Base-by-base conservation (phyloP, 306 rosid species). In the Pterocarpus macrocarpus region DNA sequence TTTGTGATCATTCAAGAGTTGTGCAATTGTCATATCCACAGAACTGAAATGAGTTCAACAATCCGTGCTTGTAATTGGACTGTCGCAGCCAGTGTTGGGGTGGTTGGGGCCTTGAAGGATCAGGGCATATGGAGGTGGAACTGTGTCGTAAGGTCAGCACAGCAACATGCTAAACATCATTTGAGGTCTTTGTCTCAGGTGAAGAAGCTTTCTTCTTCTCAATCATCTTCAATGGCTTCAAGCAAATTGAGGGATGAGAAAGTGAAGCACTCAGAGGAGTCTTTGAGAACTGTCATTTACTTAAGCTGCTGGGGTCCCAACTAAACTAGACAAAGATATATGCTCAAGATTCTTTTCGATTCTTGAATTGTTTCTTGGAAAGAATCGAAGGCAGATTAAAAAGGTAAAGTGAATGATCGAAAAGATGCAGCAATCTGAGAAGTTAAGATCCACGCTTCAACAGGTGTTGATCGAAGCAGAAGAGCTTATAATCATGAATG, bases 71-170 rank as follows among this genome's bases (percentile, higher is more conserved):
- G 89, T 84, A 52, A 16, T 2, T 80, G 85, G 87, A 55, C 33
- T 2, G 86, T 78, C 35, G 88, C 84, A 28, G 49, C 83, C 1
- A 81, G 83, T 67, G 81, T 85, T 50, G 88, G 83, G 35, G 81
- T 78, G 32, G 86, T 85, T 71, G 88, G 78, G 53, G 84, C 81
- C 8, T 71, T 85, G 87, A 86, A 88, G 75, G 90, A 91, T 52
- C 92, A 90, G 72, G 97, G 92, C 10, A 15, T 90, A 8, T 86
- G 92, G 64, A 82, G 91, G 77, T 84, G 87, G 92, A 90, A 85
- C 63, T 52, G 57, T 69, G 68, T 76, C 0, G 44, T 86, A 61
- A 86, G 84, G 58, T 80, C 84, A 69, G 71, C 85, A 32, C 89
- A 83, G 16, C 87, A 88, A 22, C 81, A 79, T 78, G 85, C 85